Base-by-base conservation (phyloP, 2,329 filamentous ascomycete genomes). In the Xylaria sp. region DNA sequence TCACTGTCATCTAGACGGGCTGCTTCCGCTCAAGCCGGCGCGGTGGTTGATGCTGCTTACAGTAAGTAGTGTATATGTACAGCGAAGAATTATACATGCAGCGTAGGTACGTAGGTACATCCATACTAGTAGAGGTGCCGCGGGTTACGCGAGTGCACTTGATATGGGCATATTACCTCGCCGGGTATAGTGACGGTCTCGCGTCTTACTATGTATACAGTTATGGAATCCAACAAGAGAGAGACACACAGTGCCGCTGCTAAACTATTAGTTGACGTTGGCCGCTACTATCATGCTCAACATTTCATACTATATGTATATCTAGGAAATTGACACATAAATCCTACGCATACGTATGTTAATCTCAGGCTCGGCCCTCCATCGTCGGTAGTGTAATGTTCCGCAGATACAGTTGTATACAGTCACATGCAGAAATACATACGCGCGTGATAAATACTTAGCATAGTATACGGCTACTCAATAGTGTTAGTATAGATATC, bases 1-100 rank as follows among this genome's bases (percentile, higher is more conserved):
- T 57, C 65, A 68, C 34, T 28, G 63, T 34, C 58, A 61, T 32
- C 70, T 67, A 68, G 48, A 72, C 70, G 70, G 70, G 61, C 67
- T 65, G 63, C 70, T 72, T 72, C 70, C 70, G 70, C 62, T 46
- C 37, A 60, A 72, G 70, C 70, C 70, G 70, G 70, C n/a, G 32
- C 67, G 44, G 66, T 66, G 46, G 25, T 66, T 69, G 48, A 61
- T 68, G 41, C 63, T 62, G 52, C 65, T 63, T 68, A 54, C 51
- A 48, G 52, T 6, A 39, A 39, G 51, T 55, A 46, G 23, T 28
- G 39, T 54, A 59, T 3, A 28, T 28, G 39, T 54, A 59, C 28
- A 28, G 28, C 28, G 28, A 28, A 28, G 28, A 28, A 28, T 28
- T 28, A 28, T 28, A 28, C 28, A 4, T 28, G 28, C 28, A 28